These are phyloP conservation scores for Claviceps maximensis DNA, from an alignment of 2,329 filamentous ascomycete species.

Conservation along the genomic window DNA sequence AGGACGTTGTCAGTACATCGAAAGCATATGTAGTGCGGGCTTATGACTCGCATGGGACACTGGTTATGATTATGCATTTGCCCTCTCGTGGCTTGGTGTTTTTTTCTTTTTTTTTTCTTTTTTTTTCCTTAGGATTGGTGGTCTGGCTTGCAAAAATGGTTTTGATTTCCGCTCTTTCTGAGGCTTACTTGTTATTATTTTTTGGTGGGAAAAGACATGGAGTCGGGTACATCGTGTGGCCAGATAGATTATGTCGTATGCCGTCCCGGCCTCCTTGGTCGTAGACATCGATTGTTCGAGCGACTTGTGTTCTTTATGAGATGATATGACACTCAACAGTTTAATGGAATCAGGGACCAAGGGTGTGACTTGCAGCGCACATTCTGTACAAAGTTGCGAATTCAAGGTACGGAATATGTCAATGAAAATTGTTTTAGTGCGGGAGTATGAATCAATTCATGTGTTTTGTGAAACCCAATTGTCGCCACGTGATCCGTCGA, in stretches of 20 bases:
- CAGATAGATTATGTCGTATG: background rate
- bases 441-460: too few relatives aligned
- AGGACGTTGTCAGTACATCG: background rate
- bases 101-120: too few relatives aligned
- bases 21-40: background rate
- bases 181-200: background rate
- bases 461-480: too few relatives aligned
- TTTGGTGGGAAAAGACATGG: background rate
- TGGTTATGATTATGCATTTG: background rate
- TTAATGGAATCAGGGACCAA: background rate
- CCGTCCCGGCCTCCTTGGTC: background rate
- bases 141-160: slow-evolving; percentile 8
- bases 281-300: background rate
- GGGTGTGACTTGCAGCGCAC: background rate
- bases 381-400: too few relatives aligned
- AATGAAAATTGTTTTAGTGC: too few relatives aligned
- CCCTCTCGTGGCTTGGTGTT: slow-evolving; percentile 6
- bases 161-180: background rate
- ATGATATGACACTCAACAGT: background rate
- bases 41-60: background rate
- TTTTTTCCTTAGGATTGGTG: slow-evolving; percentile 8
- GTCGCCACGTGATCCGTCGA: too few relatives aligned
- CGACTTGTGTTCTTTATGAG: slow-evolving; percentile 1
- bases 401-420: too few relatives aligned
- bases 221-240: background rate